phyloP scores from a whole-genome alignment of 805 yeast genomes.

The Phaffomyces opuntiae region DNA sequence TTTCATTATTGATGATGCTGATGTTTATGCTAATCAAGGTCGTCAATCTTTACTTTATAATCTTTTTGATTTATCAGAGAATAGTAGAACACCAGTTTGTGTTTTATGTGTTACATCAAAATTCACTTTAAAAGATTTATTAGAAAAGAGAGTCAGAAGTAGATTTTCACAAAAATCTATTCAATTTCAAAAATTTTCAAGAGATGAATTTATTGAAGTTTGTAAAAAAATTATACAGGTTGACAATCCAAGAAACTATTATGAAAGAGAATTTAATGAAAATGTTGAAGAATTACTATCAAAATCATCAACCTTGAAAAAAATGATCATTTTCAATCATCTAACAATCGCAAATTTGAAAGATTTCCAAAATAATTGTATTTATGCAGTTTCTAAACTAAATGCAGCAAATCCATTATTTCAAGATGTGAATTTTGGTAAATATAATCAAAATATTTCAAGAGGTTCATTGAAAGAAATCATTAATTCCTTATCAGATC shows the following conservation, averaged over 20 bases:
- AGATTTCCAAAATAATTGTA: constrained; percentile 37
- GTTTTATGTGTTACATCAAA: constrained; percentile 76
- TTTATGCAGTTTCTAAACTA: constrained; percentile 35
- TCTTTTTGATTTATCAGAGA: constrained; percentile 79
- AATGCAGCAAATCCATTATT: constrained; percentile 21
- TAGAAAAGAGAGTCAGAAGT: constrained; percentile 88
- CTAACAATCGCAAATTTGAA: constrained; percentile 54
- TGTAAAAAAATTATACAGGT: constrained; percentile 34
- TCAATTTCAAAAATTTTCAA: constrained; percentile 41
- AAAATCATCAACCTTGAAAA: constrained; percentile 28
- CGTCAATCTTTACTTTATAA: constrained; percentile 85
- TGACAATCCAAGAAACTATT: constrained; percentile 23
- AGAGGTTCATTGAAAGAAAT: constrained; percentile 20
- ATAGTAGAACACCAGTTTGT: constrained; percentile 61
- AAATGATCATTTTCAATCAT: constrained; percentile 38
- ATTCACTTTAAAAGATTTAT: constrained; percentile 65
- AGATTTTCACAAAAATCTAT: constrained; percentile 80
- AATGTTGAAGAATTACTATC: constrained; percentile 25
- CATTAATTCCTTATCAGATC: constrained; percentile 46
- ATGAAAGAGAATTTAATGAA: constrained; percentile 38
- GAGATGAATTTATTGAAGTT: constrained; percentile 42
- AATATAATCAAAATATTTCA: constrained; percentile 23
- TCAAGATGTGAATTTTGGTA: constrained; percentile 18
- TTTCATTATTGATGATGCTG: constrained; percentile 81
- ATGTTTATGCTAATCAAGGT: constrained; percentile 59